phyloP scores from a whole-genome alignment of 2,329 filamentous ascomycete genomes.

The Aspergillus sp. region DNA sequence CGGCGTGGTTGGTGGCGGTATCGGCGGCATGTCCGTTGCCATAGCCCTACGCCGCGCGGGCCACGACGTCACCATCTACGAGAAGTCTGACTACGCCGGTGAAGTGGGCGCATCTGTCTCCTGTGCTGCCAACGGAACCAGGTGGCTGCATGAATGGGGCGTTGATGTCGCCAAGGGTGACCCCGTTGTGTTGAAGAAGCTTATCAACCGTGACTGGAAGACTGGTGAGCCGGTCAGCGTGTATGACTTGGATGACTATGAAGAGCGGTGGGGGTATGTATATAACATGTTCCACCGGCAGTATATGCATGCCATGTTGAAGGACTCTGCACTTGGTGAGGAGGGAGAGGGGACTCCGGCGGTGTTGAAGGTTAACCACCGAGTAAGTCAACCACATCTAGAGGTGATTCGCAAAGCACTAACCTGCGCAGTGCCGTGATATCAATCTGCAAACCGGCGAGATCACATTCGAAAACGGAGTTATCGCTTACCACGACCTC shows the following conservation, averaged over 20 bases:
- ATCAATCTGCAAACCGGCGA: constrained; percentile 48
- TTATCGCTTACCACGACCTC: constrained; percentile 48
- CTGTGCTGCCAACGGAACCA: constrained; percentile 63
- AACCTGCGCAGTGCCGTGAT: constrained; percentile 33
- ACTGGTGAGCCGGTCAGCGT: constrained; percentile 60
- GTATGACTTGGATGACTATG: constrained; percentile 59
- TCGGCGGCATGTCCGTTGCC: constrained; percentile 47
- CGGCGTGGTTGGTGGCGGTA: constrained; percentile 47
- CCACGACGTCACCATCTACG: constrained; percentile 57
- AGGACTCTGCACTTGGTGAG: constrained; percentile 49
- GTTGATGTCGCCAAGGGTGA: constrained; percentile 59
- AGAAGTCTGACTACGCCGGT: constrained; percentile 58
- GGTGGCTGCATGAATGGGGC: constrained; percentile 63
- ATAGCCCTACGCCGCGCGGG: constrained; percentile 49
- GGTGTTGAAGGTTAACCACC: constrained; percentile 51
- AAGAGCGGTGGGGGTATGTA: constrained; percentile 57
- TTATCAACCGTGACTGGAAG: constrained; percentile 65
- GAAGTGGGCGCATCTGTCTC: constrained; percentile 63
- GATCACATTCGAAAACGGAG: constrained; percentile 51
- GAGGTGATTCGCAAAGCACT: background rate
- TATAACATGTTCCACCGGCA: constrained; percentile 66
- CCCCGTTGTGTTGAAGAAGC: constrained; percentile 57
- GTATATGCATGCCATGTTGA: constrained; percentile 62
- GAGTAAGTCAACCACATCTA: constrained; percentile 22
- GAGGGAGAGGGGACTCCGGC: constrained; percentile 51